phyloP scores from a whole-genome alignment of 2,329 filamentous ascomycete genomes.

The Talaromyces sp. region DNA sequence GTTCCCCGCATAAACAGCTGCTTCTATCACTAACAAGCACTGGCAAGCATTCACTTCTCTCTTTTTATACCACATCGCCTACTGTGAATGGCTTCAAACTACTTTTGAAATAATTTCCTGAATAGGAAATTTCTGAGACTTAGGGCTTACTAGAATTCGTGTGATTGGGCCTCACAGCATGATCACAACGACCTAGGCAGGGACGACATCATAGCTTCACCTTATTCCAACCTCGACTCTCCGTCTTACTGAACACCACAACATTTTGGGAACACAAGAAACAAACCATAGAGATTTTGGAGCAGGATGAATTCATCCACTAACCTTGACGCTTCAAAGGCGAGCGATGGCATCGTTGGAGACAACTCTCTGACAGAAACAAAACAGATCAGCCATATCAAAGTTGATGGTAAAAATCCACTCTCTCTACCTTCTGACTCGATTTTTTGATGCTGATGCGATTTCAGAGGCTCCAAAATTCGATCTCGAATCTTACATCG shows the following conservation, averaged over 20 bases:
- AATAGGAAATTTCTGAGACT: conserved; percentile 3
- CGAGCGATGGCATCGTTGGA: neutral
- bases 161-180: neutral
- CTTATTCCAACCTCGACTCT: neutral
- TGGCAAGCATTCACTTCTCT: neutral
- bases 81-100: neutral
- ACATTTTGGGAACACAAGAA: neutral
- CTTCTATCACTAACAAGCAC: neutral
- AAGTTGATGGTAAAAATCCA: conserved; percentile 14
- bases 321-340: neutral
- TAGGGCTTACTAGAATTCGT: neutral
- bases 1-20: conserved; percentile 9
- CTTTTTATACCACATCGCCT: neutral
- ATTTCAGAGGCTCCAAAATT: conserved; percentile 73
- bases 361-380: neutral
- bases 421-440: neutral
- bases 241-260: neutral
- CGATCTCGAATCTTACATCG: conserved; percentile 85
- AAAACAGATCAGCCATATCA: neutral
- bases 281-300: neutral
- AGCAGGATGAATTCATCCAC: conserved; percentile 3
- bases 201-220: conserved; percentile 7
- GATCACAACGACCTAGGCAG: neutral
- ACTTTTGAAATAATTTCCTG: neutral
- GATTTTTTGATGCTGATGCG: neutral